Base-by-base conservation (phyloP, 1,284 basidiomycete genomes). In the Phylloboletellus chloephorus region DNA sequence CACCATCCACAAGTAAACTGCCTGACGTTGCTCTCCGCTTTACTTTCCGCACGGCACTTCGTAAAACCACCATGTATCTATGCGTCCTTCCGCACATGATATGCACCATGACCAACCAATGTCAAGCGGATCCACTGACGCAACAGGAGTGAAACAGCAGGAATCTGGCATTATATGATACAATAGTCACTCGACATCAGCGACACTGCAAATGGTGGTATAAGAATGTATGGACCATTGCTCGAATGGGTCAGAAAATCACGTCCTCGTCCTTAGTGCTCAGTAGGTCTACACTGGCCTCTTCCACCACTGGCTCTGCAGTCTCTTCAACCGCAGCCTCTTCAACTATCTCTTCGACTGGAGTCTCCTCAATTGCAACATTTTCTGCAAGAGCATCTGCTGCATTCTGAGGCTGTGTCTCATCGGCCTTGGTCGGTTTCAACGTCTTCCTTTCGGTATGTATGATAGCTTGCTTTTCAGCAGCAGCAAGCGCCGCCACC, bases 251-350 rank as follows among this genome's bases (percentile, higher is more conserved):
- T 50, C 60, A 94, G 72, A 93, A 95, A 63, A 95, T 94, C 42
- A 96, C 80, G 64, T 96, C 93, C 48, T 79, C 79, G 58, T 96
- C 93, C 64, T 91, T 94, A 54, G 78, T 84, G 51, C 78, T 82
- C 43, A 95, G 66, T 52, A 95, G 69, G 63, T 94, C 79, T 2
- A 62, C 62, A 41, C 31, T 60, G 50, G 49, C 60, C 16, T 71
- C 64, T 12, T 66, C 68, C 19, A 6, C 24, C 17, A 34, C 41
- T 0, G 36, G 34, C 28, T 56, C 48, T n/a, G 4, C 11, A 8
- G 15, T 24, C 17, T 44, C 48, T 30, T 49, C 57, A 6, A 31
- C 35, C 1, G 21, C 9, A 8, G 24, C 29, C 7, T 37, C 45
- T 26, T 37, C 47, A 10, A 46, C 54, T 5, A 50, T 46, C 8